Evolutionary conservation across 164 flowering plant species (phyloP), one percentile per base, ranked within the genome.

Genomic region (Platanus orientalis): DNA sequence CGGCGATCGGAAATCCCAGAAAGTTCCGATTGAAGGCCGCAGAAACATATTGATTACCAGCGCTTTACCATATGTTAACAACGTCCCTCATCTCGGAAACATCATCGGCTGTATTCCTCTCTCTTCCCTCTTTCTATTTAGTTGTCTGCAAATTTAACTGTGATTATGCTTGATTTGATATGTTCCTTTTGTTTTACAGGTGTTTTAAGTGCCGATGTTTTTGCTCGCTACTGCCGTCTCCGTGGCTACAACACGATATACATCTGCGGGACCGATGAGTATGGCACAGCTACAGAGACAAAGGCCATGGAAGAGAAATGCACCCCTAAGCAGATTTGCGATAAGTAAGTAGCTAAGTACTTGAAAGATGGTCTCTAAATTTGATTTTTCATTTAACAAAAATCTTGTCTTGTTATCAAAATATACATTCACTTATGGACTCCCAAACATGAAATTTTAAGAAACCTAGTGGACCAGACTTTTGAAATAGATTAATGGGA

Each of bases 61-160:
- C 64, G 89, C 93, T 7, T 58, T 87, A 61, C 93, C 93, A 20
- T 87, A 87, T 63, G 93, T 87, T 73, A 87, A 84, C 74, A 87
- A 87, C 73, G 88, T 84, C 21, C 93, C 90, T 65, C 93, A 87
- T 49, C 86, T 87, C 44, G 93, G 93, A 56, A 87, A 87, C 76
- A 81, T 87, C 77, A 84, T 87, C 60, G 93, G 93, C 60, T 73
- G 93, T 86, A 72, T 20, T 1, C 49, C 48, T 27, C 65, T 13
- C 28, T n/a, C n/a, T n/a, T n/a, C n/a, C n/a, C n/a, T n/a, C n/a
- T n/a, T n/a, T n/a, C n/a, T n/a, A n/a, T n/a, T n/a, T n/a, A n/a
- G n/a, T n/a, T n/a, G n/a, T n/a, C n/a, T n/a, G n/a, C n/a, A n/a
- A n/a, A n/a, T n/a, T n/a, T n/a, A n/a, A n/a, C n/a, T n/a, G n/a